Conservation (phyloP, 306 rosid species). For the Styphnolobium japonicum region DNA sequence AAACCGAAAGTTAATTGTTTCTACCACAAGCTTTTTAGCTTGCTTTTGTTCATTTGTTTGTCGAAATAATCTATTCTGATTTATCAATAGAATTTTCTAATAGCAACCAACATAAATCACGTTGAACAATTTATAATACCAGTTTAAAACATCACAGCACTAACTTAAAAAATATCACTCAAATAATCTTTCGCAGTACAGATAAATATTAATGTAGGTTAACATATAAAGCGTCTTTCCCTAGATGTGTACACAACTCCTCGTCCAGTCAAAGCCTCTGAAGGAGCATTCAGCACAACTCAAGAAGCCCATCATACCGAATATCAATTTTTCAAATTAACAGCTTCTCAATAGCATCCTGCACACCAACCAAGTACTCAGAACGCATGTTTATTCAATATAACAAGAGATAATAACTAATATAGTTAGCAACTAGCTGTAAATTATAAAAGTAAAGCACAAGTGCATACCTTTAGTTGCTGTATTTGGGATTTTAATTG, state of each 20-base stretch:
- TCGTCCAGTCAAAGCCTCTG: conserved; percentile 87
- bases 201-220: conserved; percentile 17
- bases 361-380: conserved; percentile 22
- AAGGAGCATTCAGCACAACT: conserved; percentile 46
- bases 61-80: background rate
- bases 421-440: background rate
- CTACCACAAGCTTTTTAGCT: too few species aligned
- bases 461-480: conserved; percentile 68
- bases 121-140: background rate
- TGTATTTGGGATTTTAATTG: conserved; percentile 85
- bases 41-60: background rate
- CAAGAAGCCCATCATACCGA: conserved; percentile 86
- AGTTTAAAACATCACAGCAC: conserved; percentile 17
- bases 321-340: conserved; percentile 50
- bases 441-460: background rate
- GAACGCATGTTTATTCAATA: conserved; percentile 2
- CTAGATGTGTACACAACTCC: conserved; percentile 41
- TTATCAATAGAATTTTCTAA: background rate
- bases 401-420: background rate
- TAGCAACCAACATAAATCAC: conserved; percentile 4
- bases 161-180: conserved; percentile 18
- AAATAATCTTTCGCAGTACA: conserved; percentile 14
- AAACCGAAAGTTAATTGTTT: too few species aligned
- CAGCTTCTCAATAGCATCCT: conserved; percentile 97
- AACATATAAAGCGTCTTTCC: conserved; percentile 13